Base-by-base conservation (phyloP, 306 rosid species). In the Betula pendula region DNA sequence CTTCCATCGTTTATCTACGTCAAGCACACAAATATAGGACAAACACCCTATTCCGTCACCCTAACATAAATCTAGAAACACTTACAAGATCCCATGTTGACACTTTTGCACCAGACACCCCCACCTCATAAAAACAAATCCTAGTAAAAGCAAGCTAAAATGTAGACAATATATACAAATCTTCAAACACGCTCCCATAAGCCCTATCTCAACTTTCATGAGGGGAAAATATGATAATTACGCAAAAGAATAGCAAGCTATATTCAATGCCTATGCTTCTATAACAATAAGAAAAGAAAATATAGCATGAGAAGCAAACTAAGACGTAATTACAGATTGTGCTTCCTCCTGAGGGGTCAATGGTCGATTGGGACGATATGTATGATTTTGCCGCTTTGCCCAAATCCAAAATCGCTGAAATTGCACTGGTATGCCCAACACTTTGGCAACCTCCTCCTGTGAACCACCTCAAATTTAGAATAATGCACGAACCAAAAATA, bases 321-420 rank as follows among this genome's bases (percentile, higher is more conserved):
- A 62, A 58, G 42, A 55, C 56, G 63, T 67, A 62, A 81, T 79
- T 88, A 94, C 98, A 45, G 97, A 74, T 85, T 91, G 98, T 59
- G 84, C 50, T 90, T 94, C 98, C 76, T 94, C 98, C 75, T 86
- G 93, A 6, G 81, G 81, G 63, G 87, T 82, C 85, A 94, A 73
- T 33, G 92, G 92, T 55, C 96, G 88, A 81, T 85, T 88, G 50
- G 94, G 98, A 50, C 98, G 88, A 75, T 87, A 94, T 20, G 98
- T 91, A 78, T 91, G 92, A 81, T 94, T 94, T 85, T 90, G 96
- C 65, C 98, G 87, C 86, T 91, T 94, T 16, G 98, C 98, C 98
- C 98, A 94, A 80, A 94, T 68, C 98, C 98, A 94, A 80, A 88
- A 91, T 11, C 98, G 92, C 77, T 86, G 98, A 78, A 67, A 87